Evolutionary conservation across 768 basidiomycete species (phyloP).

Genomic region (Lactifluus rugatus): DNA sequence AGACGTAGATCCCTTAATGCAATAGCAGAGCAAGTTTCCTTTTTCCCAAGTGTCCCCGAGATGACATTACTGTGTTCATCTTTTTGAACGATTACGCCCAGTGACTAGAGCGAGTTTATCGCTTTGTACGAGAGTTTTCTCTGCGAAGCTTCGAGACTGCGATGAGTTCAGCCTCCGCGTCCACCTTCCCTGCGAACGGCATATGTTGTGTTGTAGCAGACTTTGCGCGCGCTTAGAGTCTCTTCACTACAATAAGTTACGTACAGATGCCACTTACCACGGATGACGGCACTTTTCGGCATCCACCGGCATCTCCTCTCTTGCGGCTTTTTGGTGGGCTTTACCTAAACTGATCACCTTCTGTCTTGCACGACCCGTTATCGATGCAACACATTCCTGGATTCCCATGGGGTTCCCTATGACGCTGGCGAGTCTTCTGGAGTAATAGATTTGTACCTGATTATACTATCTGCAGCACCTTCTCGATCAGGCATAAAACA

Average conservation of each 20-base stretch:
- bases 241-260: too few relatives aligned
- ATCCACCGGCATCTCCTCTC: neutral
- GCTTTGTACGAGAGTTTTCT: neutral
- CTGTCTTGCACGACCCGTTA: constrained; percentile 2
- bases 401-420: neutral
- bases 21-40: constrained; percentile 13
- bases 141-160: neutral
- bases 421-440: neutral
- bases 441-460: neutral
- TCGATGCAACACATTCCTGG: neutral
- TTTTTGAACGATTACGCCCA: neutral
- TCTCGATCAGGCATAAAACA: neutral
- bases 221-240: neutral
- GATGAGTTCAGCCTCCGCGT: neutral
- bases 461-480: neutral
- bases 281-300: constrained; percentile 1
- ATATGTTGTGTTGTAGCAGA: neutral
- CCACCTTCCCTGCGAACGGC: neutral
- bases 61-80: neutral
- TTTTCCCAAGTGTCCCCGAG: neutral
- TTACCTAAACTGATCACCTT: constrained; percentile 8
- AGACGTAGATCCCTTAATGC: constrained; percentile 4
- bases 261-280: too few relatives aligned
- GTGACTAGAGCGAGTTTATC: neutral
- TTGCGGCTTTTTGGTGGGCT: constrained; percentile 2